Evolutionary conservation across 441 rosid genomes (phyloP), one percentile per base, ranked within the genome.

Genomic region (Gossypium davidsonii): DNA sequence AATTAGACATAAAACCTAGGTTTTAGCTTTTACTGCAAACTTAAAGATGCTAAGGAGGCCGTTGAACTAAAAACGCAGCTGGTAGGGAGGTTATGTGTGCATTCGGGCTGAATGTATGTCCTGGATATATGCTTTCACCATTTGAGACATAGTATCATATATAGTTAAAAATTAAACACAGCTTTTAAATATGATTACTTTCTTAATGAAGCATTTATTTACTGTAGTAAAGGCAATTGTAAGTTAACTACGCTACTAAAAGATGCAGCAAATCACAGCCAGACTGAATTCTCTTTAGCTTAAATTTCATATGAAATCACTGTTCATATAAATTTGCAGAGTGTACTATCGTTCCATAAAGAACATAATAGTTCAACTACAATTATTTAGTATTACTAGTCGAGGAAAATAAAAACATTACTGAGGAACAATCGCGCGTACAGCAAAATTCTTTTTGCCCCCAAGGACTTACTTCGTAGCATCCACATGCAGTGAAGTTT

Each of bases 401-500:
- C 15, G 18, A 23, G 60, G 14, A 60, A 66, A 18, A 25, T 34
- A 18, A 53, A 60, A 60, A 28, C 67, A 57, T 34, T 42, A 56
- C 58, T 26, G 8, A 21, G 59, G 73, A 76, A 66, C 61, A 53
- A 34, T 58, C 21, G 56, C 72, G 71, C 9, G 25, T 70, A 28
- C 2, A 51, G 55, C 28, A 69, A 69, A 74, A 67, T 39, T n/a
- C 11, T 21, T 71, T 74, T 82, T 51, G 58, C 70, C 14, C 7
- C 68, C 39, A 76, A 39, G 18, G 67, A 60, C 23, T 82, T 91
- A 88, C 71, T 91, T 88, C 42, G 87, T 74, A 57, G 83, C 83
- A 49, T 87, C 88, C 67, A 73, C 85, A 17, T 81, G 83, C 62
- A 80, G 86, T 62, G 91, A 75, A 77, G 77, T 85, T 81, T 89